Percentiles rank a stretch among this genome's conserved stretches.
Conservation (phyloP, 306 rosid genomes). For the Abrus precatorius region DNA sequence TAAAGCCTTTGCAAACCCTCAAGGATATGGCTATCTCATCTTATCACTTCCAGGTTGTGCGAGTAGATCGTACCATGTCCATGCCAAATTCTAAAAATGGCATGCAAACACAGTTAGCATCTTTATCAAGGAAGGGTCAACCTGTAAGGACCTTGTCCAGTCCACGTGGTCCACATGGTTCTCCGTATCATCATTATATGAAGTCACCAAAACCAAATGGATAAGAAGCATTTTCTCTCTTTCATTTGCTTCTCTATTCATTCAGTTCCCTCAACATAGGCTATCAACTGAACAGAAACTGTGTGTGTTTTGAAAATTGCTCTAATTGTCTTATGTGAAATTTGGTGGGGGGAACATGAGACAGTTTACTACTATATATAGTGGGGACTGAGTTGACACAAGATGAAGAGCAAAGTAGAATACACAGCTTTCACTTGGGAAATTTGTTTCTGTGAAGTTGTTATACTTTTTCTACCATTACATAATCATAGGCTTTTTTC, state of each 20-base stretch:
- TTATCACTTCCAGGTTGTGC: conserved; percentile 68
- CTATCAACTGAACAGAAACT: conserved; percentile 39
- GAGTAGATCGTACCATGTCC: conserved; percentile 72
- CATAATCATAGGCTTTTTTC: conserved; percentile 37
- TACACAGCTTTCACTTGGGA: conserved; percentile 35
- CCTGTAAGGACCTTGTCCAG: conserved; percentile 72
- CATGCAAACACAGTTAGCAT: conserved; percentile 65
- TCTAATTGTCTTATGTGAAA: conserved; percentile 35
- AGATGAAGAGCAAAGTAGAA: conserved; percentile 26
- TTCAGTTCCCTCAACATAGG: conserved; percentile 44
- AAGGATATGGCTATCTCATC: conserved; percentile 91
- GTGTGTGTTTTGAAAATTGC: conserved; percentile 40
- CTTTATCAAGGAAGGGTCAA: conserved; percentile 71
- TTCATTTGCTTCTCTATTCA: conserved; percentile 46
- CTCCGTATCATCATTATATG: conserved; percentile 62
- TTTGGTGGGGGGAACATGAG: conserved; percentile 31
- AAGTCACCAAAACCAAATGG: conserved; percentile 68
- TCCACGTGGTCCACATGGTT: conserved; percentile 72
- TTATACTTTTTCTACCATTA: conserved; percentile 34
- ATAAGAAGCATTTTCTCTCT: conserved; percentile 32
- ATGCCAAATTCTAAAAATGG: conserved; percentile 67
- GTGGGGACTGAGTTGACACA: conserved; percentile 21
- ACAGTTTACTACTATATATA: conserved; percentile 6
- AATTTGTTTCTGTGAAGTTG: conserved; percentile 42
- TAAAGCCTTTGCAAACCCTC: conserved; percentile 81